These are phyloP conservation scores for Entomortierella lignicola DNA, from an alignment of 192 early-diverging fungal species.

Conservation along the genomic window DNA sequence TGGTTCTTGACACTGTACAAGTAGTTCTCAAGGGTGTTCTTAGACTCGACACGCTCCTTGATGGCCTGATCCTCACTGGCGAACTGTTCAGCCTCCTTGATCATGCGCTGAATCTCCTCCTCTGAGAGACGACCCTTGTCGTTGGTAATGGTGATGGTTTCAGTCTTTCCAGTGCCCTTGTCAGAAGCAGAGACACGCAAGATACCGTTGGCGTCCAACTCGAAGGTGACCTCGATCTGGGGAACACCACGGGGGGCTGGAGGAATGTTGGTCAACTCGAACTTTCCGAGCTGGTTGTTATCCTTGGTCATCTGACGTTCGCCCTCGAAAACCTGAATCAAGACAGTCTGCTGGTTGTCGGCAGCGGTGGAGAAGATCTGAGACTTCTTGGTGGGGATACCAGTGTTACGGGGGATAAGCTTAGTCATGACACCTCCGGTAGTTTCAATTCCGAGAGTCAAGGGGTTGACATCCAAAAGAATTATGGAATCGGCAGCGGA, in stretches of 20 bases:
- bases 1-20: no score
- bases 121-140: no score
- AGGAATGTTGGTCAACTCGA: constrained; percentile 80
- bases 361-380: constrained; percentile 82
- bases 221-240: constrained; percentile 85
- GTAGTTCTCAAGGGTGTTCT: no score
- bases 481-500: constrained; percentile 73
- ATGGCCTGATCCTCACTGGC: no score
- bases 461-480: constrained; percentile 83
- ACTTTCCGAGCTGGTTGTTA: constrained; percentile 90
- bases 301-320: constrained; percentile 89
- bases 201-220: constrained; percentile 88
- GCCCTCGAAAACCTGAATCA: constrained; percentile 87
- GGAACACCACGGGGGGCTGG: constrained; percentile 84
- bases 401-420: constrained; percentile 84
- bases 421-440: constrained; percentile 86
- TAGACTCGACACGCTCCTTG: no score
- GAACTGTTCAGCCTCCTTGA: no score
- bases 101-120: no score
- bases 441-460: constrained; percentile 87
- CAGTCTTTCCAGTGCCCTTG: no score
- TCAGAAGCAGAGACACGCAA: constrained; percentile 74
- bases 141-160: no score
- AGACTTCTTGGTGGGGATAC: constrained; percentile 82
- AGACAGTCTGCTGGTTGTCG: constrained; percentile 86